Conservation (phyloP, 176 grass and related monocot species). For the Cymbopogon citratus region DNA sequence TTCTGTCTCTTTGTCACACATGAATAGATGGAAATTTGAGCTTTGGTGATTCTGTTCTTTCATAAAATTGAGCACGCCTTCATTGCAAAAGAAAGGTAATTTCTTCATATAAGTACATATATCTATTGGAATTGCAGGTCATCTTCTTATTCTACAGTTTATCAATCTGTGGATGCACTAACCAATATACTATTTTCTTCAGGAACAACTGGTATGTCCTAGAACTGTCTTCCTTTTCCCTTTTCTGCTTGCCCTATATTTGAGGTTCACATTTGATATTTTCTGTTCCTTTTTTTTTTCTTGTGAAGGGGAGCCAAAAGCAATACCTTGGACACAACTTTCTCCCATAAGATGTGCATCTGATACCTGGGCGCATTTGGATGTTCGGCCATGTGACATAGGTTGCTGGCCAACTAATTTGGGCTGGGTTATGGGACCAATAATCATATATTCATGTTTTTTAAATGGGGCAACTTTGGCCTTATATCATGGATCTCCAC, state of each 20-base stretch:
- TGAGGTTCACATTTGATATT: neutral
- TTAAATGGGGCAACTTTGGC: constrained; percentile 66
- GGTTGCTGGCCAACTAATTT: constrained; percentile 90
- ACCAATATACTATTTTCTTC: constrained; percentile 97
- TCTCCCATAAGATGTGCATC: constrained; percentile 66
- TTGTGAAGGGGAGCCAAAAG: constrained; percentile 86
- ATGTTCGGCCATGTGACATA: constrained; percentile 58
- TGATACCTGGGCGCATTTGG: constrained; percentile 84
- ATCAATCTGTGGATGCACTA: constrained; percentile 53
- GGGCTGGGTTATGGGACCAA: constrained; percentile 95
- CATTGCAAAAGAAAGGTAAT: neutral
- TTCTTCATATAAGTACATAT: neutral
- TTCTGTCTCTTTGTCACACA: neutral
- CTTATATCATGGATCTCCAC: constrained; percentile 88
- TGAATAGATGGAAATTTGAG: neutral
- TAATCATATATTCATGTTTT: constrained; percentile 67
- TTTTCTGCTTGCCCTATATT: neutral
- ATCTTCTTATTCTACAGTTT: constrained; percentile 56
- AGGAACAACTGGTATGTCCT: constrained; percentile 78
- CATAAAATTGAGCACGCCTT: neutral
- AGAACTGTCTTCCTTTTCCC: neutral
- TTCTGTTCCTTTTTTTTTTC: constrained; percentile 26
- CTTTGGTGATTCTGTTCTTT: neutral
- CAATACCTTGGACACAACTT: constrained; percentile 90
- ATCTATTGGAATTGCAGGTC: constrained; percentile 41